Conservation (phyloP, 805 yeast genomes). For the Priceomyces medius region DNA sequence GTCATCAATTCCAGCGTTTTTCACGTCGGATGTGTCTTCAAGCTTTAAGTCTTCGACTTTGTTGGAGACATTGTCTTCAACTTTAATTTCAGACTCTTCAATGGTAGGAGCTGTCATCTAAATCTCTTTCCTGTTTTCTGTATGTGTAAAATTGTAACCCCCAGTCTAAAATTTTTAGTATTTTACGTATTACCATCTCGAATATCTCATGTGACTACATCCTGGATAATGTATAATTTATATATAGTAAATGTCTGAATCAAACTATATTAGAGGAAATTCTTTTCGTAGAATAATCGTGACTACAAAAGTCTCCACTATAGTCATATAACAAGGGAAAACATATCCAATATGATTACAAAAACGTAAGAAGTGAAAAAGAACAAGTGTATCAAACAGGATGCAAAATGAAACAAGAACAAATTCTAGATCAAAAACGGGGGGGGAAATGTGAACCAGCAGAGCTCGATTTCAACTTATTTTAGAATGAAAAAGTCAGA, state of each 20-base stretch:
- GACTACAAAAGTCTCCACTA: neutral
- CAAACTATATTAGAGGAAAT: neutral
- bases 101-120: neutral
- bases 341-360: neutral
- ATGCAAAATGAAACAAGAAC: neutral
- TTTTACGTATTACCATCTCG: neutral
- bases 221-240: neutral
- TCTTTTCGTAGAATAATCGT: neutral
- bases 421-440: too few species aligned
- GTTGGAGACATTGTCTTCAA: neutral
- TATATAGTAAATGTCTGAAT: neutral
- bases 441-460: too few species aligned
- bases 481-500: too few species aligned
- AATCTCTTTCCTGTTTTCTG: too few species aligned
- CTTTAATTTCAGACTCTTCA: neutral
- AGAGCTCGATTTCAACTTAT: too few species aligned
- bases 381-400: neutral
- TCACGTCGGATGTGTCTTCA: neutral
- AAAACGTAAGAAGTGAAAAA: neutral
- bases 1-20: constrained; percentile 41
- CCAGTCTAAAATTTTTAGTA: neutral
- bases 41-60: constrained; percentile 3
- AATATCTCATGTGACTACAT: neutral
- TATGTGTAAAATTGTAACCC: neutral
- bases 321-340: neutral